A percentile compares a stretch with the other conserved stretches of the same genome.
Conservation (phyloP, 2,329 filamentous ascomycete genomes). For the Trichophyton verrucosum region DNA sequence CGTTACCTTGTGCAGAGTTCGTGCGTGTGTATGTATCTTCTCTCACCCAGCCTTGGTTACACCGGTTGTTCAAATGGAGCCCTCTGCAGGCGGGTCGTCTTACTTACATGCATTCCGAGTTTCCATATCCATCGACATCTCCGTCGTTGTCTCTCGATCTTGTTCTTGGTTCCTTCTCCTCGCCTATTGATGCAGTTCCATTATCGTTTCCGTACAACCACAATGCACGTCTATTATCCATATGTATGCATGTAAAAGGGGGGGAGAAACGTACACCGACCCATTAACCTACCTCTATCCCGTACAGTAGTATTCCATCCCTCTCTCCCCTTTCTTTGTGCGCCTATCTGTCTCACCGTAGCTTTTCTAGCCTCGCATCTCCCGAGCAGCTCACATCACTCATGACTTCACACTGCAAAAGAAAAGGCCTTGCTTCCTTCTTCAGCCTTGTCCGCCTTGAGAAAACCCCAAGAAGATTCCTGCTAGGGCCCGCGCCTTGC, state of each 20-base stretch:
- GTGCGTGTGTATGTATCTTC: not conserved
- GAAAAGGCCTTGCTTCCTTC: not conserved
- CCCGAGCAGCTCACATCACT: not conserved
- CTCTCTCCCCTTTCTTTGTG: not conserved
- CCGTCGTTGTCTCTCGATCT: not conserved
- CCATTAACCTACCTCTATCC: not conserved
- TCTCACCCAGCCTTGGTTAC: not conserved
- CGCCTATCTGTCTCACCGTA: not conserved
- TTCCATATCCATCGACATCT: not conserved
- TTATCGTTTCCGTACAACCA: not conserved
- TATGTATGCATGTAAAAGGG: not conserved
- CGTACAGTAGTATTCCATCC: not conserved
- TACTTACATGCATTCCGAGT: not conserved
- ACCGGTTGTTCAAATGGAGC: not conserved
- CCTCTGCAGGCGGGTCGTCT: not conserved
- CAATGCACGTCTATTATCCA: too few species aligned
- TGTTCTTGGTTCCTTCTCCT: not conserved
- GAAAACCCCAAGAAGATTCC: not conserved
- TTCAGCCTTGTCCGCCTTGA: constrained; percentile 1
- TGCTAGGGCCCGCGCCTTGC: not conserved
- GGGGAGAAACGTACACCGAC: not conserved
- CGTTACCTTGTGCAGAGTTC: too few species aligned
- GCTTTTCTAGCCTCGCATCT: not conserved
- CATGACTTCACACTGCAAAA: not conserved
- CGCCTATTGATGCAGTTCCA: not conserved